phyloP scores from a whole-genome alignment of 257 asterid genomes.

The Solanum pennellii region DNA sequence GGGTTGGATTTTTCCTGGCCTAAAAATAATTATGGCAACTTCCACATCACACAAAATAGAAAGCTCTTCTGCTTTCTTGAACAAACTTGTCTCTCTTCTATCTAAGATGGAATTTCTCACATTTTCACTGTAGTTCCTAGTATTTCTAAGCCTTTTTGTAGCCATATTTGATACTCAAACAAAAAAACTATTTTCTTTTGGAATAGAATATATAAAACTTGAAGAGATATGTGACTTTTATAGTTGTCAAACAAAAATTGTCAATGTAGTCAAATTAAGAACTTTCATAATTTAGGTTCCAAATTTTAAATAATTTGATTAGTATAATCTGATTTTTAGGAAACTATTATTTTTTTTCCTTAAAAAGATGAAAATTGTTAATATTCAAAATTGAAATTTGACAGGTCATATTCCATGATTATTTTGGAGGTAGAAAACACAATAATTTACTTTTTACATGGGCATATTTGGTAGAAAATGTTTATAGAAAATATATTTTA shows the following conservation, averaged over 20 bases:
- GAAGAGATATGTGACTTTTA: background rate
- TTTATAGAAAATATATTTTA: background rate
- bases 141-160: constrained; percentile 9
- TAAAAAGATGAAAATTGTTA: background rate
- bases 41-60: no score
- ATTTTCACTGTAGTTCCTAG: constrained; percentile 2
- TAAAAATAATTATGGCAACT: no score
- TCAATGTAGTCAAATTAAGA: background rate
- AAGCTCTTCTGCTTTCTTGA: no score
- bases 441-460: background rate
- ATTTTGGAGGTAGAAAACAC: background rate
- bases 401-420: background rate
- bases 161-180: constrained; percentile 11
- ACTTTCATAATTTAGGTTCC: background rate
- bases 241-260: background rate
- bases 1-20: no score
- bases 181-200: background rate
- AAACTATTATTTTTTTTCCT: background rate
- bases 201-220: background rate
- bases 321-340: no score
- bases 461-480: background rate
- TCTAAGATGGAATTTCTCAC: constrained; percentile 13
- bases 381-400: background rate
- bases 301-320: no score
- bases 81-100: background rate